Percentiles rank a stretch among this genome's conserved stretches.
Conservation (phyloP, 1,139 yeast species). For the Diutina rugosa region DNA sequence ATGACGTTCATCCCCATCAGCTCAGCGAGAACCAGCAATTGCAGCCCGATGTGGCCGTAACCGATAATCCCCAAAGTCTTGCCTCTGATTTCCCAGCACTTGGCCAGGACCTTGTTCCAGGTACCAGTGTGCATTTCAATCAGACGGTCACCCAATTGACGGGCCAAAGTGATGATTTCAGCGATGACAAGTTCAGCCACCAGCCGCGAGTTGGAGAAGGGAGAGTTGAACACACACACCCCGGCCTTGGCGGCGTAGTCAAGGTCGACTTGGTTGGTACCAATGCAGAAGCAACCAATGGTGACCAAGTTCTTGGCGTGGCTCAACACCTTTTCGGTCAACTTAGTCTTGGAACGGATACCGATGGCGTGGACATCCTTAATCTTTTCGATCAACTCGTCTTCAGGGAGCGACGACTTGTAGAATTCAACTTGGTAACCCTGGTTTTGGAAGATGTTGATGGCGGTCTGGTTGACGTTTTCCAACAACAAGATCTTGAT, state of each 20-base stretch:
- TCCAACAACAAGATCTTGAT: conserved; percentile 83
- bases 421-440: conserved; percentile 96
- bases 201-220: conserved; percentile 95
- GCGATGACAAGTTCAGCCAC: conserved; percentile 97
- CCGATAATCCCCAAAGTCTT: conserved; percentile 95
- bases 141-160: conserved; percentile 96
- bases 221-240: conserved; percentile 95
- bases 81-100: conserved; percentile 99
- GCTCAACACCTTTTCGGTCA: conserved; percentile 64
- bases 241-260: conserved; percentile 88
- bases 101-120: conserved; percentile 93
- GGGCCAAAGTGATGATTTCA: conserved; percentile 84
- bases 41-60: conserved; percentile 97
- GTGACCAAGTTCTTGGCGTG: conserved; percentile 85
- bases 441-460: conserved; percentile 70
- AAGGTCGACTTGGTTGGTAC: conserved; percentile 95
- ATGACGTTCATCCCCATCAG: conserved; percentile 96
- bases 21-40: conserved; percentile 92
- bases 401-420: conserved; percentile 84
- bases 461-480: conserved; percentile 87
- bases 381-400: conserved; percentile 88
- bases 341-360: conserved; percentile 90
- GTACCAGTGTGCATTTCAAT: conserved; percentile 93
- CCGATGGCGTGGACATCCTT: conserved; percentile 93
- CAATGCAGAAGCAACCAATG: conserved; percentile 97